Conservation (phyloP, 192 early-diverging fungal species). For the Backusella liffmaniae region DNA sequence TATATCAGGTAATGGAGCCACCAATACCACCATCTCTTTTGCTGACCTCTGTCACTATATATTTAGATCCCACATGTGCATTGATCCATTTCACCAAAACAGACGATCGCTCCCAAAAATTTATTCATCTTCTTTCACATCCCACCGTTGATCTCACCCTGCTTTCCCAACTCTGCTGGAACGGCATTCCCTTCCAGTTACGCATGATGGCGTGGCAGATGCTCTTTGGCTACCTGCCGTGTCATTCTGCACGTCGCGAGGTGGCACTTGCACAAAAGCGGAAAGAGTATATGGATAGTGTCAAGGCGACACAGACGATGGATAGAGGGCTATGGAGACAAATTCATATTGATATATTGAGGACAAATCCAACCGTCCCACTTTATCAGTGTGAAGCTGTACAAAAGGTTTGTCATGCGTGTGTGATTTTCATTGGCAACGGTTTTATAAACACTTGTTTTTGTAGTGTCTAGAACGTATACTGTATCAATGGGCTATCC, state of each 20-base stretch:
- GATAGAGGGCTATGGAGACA: slow-evolving; percentile 92
- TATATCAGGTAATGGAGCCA: slow-evolving; percentile 1
- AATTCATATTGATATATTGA: slow-evolving; percentile 93
- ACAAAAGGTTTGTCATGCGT: slow-evolving; percentile 53
- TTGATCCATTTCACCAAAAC: slow-evolving; percentile 1
- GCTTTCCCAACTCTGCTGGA: slow-evolving; percentile 87
- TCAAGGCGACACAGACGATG: slow-evolving; percentile 78
- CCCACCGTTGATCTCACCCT: slow-evolving; percentile 71
- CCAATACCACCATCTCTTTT: not conserved
- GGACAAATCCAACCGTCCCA: slow-evolving; percentile 82
- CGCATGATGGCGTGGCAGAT: slow-evolving; percentile 92
- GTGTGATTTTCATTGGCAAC: not conserved
- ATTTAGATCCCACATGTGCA: not conserved
- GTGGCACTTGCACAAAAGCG: slow-evolving; percentile 84
- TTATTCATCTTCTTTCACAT: slow-evolving; percentile 46
- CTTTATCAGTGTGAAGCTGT: slow-evolving; percentile 80
- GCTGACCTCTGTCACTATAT: not conserved
- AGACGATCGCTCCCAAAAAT: slow-evolving; percentile 40
- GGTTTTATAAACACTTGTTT: not conserved
- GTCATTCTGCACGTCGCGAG: slow-evolving; percentile 79
- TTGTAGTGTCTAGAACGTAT: slow-evolving; percentile 83
- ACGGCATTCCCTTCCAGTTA: slow-evolving; percentile 85
- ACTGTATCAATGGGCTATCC: slow-evolving; percentile 95
- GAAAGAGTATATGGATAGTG: slow-evolving; percentile 90
- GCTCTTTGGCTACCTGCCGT: slow-evolving; percentile 92